phyloP scores from a whole-genome alignment of 2,329 filamentous ascomycete genomes.

The Cytospora leucostoma region DNA sequence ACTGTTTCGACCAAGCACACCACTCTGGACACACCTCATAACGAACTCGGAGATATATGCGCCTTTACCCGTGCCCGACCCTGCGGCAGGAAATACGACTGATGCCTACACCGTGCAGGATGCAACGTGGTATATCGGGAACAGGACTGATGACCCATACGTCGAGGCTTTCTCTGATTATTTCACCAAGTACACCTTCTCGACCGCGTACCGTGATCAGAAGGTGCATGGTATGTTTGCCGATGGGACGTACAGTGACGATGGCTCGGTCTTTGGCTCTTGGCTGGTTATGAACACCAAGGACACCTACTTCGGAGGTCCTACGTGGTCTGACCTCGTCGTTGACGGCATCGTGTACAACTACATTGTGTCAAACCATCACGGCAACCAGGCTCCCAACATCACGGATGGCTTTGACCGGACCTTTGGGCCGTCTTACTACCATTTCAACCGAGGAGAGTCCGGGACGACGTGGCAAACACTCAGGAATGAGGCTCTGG shows the following conservation, averaged over 20 bases:
- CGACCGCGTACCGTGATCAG: conserved; percentile 59
- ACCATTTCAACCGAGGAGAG: conserved; percentile 61
- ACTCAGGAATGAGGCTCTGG: conserved; percentile 55
- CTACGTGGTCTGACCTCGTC: conserved; percentile 61
- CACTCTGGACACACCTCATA: conserved; percentile 63
- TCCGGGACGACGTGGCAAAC: conserved; percentile 47
- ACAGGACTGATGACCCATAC: conserved; percentile 56
- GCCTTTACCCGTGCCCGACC: conserved; percentile 45
- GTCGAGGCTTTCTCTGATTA: conserved; percentile 58
- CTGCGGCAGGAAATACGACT: conserved; percentile 42
- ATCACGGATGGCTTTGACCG: conserved; percentile 66
- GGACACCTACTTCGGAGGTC: conserved; percentile 64
- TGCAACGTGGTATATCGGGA: conserved; percentile 62
- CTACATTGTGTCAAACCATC: conserved; percentile 63
- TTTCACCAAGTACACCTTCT: conserved; percentile 68
- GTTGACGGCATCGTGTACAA: conserved; percentile 69
- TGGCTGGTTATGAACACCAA: conserved; percentile 67
- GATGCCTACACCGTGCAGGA: conserved; percentile 58
- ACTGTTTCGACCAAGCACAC: conserved; percentile 59
- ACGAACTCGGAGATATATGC: conserved; percentile 58
- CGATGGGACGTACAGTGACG: conserved; percentile 44
- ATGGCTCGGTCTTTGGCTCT: conserved; percentile 57
- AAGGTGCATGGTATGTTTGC: conserved; percentile 54
- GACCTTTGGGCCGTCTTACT: conserved; percentile 66
- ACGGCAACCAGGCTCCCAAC: conserved; percentile 63